Evolutionary conservation across 345 rosid genomes (phyloP).

Genomic region (Pseudoturritis turrita): DNA sequence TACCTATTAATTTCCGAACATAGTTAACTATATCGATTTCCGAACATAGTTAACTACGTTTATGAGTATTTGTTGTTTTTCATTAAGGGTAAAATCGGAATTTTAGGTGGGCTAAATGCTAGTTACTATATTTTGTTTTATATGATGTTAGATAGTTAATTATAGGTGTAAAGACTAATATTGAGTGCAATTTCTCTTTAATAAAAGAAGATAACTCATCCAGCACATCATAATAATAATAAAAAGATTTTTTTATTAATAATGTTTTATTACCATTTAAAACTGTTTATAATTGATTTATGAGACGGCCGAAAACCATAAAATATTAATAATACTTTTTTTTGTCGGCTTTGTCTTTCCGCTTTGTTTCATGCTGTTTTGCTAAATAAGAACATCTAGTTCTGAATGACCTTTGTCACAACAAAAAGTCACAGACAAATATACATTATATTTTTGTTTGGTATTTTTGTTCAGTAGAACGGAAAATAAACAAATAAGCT

Average conservation of each 20-base stretch:
- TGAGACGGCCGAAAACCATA: background rate
- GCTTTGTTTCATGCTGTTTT: background rate
- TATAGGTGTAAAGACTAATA: too few relatives aligned
- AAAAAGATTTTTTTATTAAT: background rate
- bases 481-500: background rate
- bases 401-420: slow-evolving; percentile 7
- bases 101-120: too few relatives aligned
- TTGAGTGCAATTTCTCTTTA: too few relatives aligned
- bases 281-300: background rate
- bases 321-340: background rate
- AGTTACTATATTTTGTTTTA: too few relatives aligned
- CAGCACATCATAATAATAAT: background rate
- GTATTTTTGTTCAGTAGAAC: too few relatives aligned
- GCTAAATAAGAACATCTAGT: background rate
- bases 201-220: background rate
- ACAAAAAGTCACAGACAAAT: slow-evolving; percentile 8
- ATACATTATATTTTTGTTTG: background rate
- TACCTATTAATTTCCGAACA: too few relatives aligned
- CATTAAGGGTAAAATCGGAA: too few relatives aligned
- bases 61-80: too few relatives aligned
- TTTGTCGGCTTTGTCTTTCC: background rate
- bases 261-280: background rate
- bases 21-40: too few relatives aligned
- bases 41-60: too few relatives aligned
- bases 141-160: too few relatives aligned